Conservation (phyloP, 164 flowering plant genomes). For the Tetrastigma voinierianum region DNA sequence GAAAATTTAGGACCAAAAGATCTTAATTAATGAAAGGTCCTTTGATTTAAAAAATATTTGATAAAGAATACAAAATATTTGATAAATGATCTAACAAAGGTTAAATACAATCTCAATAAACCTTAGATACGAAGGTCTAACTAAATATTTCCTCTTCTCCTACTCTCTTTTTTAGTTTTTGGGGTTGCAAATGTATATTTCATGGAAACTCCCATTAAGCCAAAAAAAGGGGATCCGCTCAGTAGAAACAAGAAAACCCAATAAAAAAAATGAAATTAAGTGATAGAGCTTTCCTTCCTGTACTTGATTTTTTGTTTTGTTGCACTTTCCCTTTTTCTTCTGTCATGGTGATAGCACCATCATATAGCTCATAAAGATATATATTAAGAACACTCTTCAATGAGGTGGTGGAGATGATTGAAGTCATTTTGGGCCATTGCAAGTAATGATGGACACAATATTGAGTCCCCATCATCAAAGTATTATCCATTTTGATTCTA, state of each 20-base stretch:
- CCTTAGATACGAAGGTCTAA: too few relatives aligned
- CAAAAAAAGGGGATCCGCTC: conserved; percentile 3
- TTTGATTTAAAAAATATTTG: too few relatives aligned
- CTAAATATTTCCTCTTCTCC: background rate
- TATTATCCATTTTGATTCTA: background rate
- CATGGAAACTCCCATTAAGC: conserved; percentile 21
- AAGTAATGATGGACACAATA: conserved; percentile 6
- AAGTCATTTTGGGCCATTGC: conserved; percentile 2
- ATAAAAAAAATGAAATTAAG: background rate
- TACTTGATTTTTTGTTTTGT: background rate
- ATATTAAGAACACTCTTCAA: conserved; percentile 2
- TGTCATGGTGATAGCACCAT: conserved; percentile 10
- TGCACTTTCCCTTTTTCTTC: conserved; percentile 8
- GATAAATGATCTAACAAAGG: too few relatives aligned
- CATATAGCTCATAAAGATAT: background rate
- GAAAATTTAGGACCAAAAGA: too few relatives aligned
- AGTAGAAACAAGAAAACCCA: background rate
- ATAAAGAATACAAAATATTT: too few relatives aligned
- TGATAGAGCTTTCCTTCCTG: conserved; percentile 3
- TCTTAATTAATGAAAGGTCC: too few relatives aligned
- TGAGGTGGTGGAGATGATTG: conserved; percentile 17
- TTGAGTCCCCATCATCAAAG: background rate
- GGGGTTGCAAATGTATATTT: conserved; percentile 14
- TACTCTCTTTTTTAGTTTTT: conserved; percentile 1
- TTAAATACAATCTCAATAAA: too few relatives aligned